Evolutionary conservation across 2,329 filamentous ascomycete genomes (phyloP), one percentile per base, ranked within the genome.

Genomic region (Aspergillus texensis): DNA sequence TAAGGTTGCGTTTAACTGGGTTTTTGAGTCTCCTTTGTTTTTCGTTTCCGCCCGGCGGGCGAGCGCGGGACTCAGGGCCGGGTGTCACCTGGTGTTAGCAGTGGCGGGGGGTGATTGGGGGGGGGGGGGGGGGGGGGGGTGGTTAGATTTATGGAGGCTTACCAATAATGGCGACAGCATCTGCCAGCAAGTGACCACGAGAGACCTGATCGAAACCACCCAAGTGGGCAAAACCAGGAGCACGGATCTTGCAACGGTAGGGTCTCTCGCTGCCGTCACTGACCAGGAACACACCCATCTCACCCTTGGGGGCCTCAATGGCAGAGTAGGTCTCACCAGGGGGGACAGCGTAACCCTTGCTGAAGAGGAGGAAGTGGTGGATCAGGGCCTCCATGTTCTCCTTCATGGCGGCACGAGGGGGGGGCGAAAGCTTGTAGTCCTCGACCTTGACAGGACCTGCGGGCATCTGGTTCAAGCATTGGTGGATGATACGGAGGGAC

Each of bases 361-460:
- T 98, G 85, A 94, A 99, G 60, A 99, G 89, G 70, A 99, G 83
- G 87, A 99, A 99, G 85, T 99, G 95, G 84, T 99, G 95, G 78
- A 99, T 99, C 50, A 99, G 88, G 45, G 95, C 94, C 84, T 99
- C 95, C 96, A 99, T 99, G 85, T 99, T 99, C 88, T 99, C 95
- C 88, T 99, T 99, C 95, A 99, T 99, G 75, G 95, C 95, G 52
- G 92, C 86, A 75, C 95, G 90, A n/a, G 95, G 96, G 66, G 95
- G 95, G 26, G 95, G 95, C 3, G 92, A 91, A 75, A 99, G 88
- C 88, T 99, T 99, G 89, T 98, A 99, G 82, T 99, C 95, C 82
- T 99, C 95, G 48, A 97, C 93, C 71, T 94, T 91, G 77, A 98
- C 88, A 58, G 95, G 95, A 32, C 95, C 95, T 56, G 92, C 86